Percentiles rank a stretch among this genome's conserved stretches.
Conservation (phyloP, 768 basidiomycete genomes). For the Hericium rajendrae region DNA sequence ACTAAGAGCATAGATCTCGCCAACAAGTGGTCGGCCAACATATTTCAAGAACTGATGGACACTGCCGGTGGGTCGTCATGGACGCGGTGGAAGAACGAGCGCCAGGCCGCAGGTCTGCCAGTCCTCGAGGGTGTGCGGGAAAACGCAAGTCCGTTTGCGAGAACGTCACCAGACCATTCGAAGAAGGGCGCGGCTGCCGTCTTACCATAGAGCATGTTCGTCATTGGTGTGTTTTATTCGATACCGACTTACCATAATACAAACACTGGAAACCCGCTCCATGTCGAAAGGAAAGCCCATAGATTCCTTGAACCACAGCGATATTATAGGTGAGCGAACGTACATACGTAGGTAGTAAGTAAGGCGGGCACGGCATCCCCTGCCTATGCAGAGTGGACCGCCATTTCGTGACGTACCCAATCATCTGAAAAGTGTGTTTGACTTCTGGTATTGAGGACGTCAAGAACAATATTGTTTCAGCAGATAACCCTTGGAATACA, state of each 20-base stretch:
- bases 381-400: no score
- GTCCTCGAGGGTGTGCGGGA: slow-evolving; percentile 23
- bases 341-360: no score
- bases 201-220: slow-evolving; percentile 3
- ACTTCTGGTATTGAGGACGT: no score
- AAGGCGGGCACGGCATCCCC: no score
- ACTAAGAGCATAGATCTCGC: slow-evolving; percentile 41
- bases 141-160: slow-evolving; percentile 1
- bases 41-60: slow-evolving; percentile 64
- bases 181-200: slow-evolving; percentile 16
- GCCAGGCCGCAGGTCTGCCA: slow-evolving; percentile 37
- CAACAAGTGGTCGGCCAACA: slow-evolving; percentile 61
- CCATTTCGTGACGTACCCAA: no score
- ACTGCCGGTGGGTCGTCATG: slow-evolving; percentile 50
- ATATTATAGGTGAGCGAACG: no score
- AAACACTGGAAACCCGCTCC: no score
- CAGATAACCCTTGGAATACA: background rate
- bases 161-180: background rate
- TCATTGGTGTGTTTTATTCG: background rate
- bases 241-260: no score
- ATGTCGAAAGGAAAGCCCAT: no score
- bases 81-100: slow-evolving; percentile 44
- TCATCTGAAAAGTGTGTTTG: no score
- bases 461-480: background rate
- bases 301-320: no score